phyloP scores from a whole-genome alignment of 257 asterid species.

The Capsicum chinense region DNA sequence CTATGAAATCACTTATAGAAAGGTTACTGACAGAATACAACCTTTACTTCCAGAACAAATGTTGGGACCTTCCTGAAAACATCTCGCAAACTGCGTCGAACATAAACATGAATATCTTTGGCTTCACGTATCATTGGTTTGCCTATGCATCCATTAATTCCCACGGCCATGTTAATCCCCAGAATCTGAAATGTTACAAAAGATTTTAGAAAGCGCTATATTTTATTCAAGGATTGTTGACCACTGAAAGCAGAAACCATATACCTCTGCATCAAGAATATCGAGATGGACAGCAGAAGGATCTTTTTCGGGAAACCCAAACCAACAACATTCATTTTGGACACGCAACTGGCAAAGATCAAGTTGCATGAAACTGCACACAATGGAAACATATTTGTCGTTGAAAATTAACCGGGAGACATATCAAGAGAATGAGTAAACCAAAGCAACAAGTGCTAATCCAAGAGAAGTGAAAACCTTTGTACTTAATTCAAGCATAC shows the following conservation, averaged over 20 bases:
- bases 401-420: neutral
- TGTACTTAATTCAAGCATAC: constrained; percentile 13
- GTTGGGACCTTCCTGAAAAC: constrained; percentile 96
- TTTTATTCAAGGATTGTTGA: constrained; percentile 20
- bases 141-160: constrained; percentile 78
- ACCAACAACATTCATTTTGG: constrained; percentile 79
- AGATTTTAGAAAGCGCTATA: constrained; percentile 30
- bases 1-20: constrained; percentile 24
- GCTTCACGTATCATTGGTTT: constrained; percentile 96
- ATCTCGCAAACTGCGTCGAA: constrained; percentile 95
- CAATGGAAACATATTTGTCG: constrained; percentile 28
- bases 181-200: constrained; percentile 59
- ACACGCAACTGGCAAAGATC: constrained; percentile 95
- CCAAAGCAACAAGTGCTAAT: neutral
- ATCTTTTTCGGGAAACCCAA: constrained; percentile 84
- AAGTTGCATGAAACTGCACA: constrained; percentile 94
- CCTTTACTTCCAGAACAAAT: constrained; percentile 83
- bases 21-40: constrained; percentile 37
- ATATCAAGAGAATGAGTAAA: neutral
- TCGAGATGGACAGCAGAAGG: constrained; percentile 97
- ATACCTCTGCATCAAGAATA: constrained; percentile 94
- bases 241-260: constrained; percentile 28
- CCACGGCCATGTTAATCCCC: constrained; percentile 94
- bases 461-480: neutral
- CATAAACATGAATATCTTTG: constrained; percentile 79